Evolutionary conservation across 2,329 filamentous ascomycete species (phyloP).

Genomic region (Cladosporium sp.): DNA sequence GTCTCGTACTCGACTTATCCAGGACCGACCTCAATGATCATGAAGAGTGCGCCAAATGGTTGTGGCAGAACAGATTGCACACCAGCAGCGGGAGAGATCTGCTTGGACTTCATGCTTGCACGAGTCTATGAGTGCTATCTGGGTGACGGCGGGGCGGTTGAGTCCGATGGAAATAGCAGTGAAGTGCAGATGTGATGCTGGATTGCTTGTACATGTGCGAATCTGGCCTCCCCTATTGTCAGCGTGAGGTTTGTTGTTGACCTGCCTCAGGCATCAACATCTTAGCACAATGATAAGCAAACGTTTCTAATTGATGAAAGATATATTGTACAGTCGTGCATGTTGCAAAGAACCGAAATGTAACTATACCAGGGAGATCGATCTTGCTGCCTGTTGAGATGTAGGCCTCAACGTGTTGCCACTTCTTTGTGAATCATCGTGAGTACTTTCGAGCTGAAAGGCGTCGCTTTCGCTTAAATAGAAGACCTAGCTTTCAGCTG

Average conservation of each 20-base stretch:
- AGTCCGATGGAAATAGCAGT: neutral
- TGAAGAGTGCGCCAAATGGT: neutral
- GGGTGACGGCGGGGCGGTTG: neutral
- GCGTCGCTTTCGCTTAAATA: neutral
- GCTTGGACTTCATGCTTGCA: neutral
- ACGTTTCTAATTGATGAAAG: neutral
- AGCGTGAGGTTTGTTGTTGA: neutral
- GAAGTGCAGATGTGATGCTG: neutral
- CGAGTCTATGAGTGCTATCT: too few species aligned
- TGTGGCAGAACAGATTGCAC: neutral
- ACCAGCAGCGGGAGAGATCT: neutral
- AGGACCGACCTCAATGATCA: neutral
- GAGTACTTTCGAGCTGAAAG: neutral
- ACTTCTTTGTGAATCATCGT: neutral
- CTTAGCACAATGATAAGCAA: neutral
- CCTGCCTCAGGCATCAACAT: neutral
- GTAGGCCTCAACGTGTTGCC: neutral
- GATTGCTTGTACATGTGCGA: neutral
- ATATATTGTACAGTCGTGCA: neutral
- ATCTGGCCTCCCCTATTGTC: neutral
- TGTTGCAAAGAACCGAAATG: neutral
- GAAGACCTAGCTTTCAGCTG: neutral
- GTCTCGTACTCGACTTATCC: too few species aligned
- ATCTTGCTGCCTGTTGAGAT: neutral
- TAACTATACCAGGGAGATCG: neutral